Base-by-base conservation (phyloP, 306 rosid genomes). In the Ormosia semicastrata region DNA sequence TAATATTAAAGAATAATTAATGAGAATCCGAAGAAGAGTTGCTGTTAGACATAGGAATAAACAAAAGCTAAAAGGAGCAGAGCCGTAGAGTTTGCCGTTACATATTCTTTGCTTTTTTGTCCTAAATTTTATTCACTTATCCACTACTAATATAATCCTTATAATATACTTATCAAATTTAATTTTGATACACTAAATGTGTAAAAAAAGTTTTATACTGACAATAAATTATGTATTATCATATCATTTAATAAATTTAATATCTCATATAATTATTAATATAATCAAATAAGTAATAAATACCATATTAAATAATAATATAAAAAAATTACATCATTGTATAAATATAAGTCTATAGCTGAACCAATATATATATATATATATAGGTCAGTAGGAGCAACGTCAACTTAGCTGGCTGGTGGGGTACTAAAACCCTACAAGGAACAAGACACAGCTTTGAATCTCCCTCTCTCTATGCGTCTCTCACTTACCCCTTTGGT, bases 321-420 rank as follows among this genome's bases (percentile, higher is more conserved):
- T 24, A 24, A 24, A 24, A 24, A 24, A 24, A 24, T 24, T 24
- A 24, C n/a, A n/a, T n/a, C n/a, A n/a, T n/a, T 24, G 24, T 0
- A 24, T 24, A 24, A 0, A 24, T 24, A 24, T 24, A 24, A 24
- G 24, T 24, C 24, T 24, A 24, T 24, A 24, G 24, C 24, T 24
- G 24, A 24, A 24, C 24, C 50, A 44, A 44, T 7, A 44, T 9
- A 9, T 44, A 12, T 64, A 71, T 59, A n/a, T 11, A 32, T 10
- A 4, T 6, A 50, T 12, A 81, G 43, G 67, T 77, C 7, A 77
- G 88, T 83, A 86, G 91, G 85, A 89, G 97, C 89, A 86, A 92
- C 85, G 96, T 92, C 98, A 91, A 92, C 91, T 86, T 92, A 89
- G 97, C 98, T 94, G 96, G 97, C 91, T 86, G 91, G 90, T 89